Evolutionary conservation across 1,284 basidiomycete genomes (phyloP).

Genomic region (Malassezia furfur): DNA sequence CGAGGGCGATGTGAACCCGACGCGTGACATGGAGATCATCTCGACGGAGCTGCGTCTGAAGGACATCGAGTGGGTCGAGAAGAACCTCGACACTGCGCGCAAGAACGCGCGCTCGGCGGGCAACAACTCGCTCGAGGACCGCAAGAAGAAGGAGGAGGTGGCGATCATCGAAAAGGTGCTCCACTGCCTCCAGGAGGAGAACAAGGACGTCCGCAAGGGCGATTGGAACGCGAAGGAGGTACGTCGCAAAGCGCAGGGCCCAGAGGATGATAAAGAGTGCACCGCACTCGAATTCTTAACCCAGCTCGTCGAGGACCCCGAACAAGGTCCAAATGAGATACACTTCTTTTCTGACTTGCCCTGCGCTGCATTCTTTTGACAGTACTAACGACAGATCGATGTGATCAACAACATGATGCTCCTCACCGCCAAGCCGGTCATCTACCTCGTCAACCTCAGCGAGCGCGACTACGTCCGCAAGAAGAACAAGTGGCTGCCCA

Average conservation of each 20-base stretch:
- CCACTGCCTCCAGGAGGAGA: constrained; percentile 68
- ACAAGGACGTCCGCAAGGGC: constrained; percentile 83
- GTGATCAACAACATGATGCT: constrained; percentile 85
- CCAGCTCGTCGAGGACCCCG: constrained; percentile 61
- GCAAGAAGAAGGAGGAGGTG: constrained; percentile 91
- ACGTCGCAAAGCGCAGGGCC: constrained; percentile 41
- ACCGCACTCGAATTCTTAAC: constrained; percentile 61
- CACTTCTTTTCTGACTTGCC: constrained; percentile 26
- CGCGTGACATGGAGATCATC: constrained; percentile 97
- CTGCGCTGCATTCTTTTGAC: neutral
- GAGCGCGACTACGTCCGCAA: constrained; percentile 91
- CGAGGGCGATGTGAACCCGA: constrained; percentile 91
- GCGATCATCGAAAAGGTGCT: constrained; percentile 72
- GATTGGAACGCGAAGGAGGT: constrained; percentile 98
- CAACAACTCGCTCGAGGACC: constrained; percentile 76
- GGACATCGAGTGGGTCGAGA: constrained; percentile 98
- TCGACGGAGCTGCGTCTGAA: constrained; percentile 70
- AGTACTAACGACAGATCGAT: constrained; percentile 62
- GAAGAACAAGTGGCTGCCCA: constrained; percentile 99
- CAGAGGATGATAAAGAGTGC: constrained; percentile 67
- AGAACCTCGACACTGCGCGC: constrained; percentile 60
- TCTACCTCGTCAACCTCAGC: constrained; percentile 93
- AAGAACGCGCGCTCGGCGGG: constrained; percentile 51
- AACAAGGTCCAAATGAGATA: constrained; percentile 42
- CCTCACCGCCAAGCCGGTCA: constrained; percentile 93